phyloP scores from a whole-genome alignment of 371 early-diverging fungal genomes.

The Smittium mucronatum region DNA sequence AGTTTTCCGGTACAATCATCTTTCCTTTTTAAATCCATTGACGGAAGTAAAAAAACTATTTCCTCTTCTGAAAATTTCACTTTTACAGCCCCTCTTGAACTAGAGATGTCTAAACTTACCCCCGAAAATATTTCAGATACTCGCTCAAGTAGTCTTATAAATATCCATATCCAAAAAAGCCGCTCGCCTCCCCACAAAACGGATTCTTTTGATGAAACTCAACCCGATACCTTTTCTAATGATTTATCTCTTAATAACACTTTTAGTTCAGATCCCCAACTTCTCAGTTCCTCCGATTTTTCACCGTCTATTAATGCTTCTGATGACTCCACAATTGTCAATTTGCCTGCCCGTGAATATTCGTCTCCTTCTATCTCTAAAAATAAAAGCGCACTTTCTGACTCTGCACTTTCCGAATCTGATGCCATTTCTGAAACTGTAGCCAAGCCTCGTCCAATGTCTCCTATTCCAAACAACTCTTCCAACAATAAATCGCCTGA shows the following conservation, averaged over 20 bases:
- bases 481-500: constrained; percentile 20
- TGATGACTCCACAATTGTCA: neutral
- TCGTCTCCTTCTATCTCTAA: neutral
- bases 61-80: neutral
- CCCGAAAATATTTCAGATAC: neutral
- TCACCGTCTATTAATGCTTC: neutral
- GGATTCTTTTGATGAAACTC: neutral
- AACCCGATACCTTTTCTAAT: neutral
- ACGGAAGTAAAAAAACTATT: neutral
- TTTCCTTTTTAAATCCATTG: neutral
- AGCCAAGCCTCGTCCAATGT: neutral
- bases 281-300: neutral
- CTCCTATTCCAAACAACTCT: neutral
- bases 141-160: neutral
- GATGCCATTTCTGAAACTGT: neutral
- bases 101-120: neutral
- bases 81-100: neutral
- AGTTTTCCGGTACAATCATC: neutral
- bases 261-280: neutral
- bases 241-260: too few relatives aligned
- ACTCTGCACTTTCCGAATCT: neutral
- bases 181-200: neutral
- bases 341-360: neutral
- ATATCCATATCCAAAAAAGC: neutral
- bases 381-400: neutral